phyloP scores from a whole-genome alignment of 352 stramenopile genomes.

The Phytophthora foliorum region DNA sequence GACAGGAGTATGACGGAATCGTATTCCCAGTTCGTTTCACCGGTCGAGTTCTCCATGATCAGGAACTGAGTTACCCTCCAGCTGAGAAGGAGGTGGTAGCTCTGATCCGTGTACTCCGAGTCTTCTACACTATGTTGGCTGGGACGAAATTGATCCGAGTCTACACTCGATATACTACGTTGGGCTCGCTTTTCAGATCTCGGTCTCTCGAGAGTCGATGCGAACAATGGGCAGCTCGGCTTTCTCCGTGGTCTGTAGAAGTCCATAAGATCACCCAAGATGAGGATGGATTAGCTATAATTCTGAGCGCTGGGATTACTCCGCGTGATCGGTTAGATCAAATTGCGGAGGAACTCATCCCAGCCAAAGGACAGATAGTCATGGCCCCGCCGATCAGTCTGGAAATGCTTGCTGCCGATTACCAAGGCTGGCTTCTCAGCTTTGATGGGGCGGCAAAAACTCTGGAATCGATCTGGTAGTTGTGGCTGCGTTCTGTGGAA shows the following conservation, averaged over 20 bases:
- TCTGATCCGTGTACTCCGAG: slow-evolving; percentile 4
- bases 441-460: slow-evolving; percentile 20
- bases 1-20: background rate
- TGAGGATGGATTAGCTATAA: slow-evolving; percentile 21
- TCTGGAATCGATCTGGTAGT: too few relatives aligned
- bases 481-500: too few relatives aligned
- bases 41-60: slow-evolving; percentile 7
- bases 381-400: slow-evolving; percentile 9
- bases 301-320: slow-evolving; percentile 18
- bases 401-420: too few relatives aligned
- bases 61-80: slow-evolving; percentile 8
- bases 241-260: background rate
- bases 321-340: slow-evolving; percentile 10
- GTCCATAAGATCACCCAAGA: slow-evolving; percentile 23
- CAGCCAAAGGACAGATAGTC: slow-evolving; percentile 5
- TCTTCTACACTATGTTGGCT: slow-evolving; percentile 9
- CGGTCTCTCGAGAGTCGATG: slow-evolving; percentile 6
- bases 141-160: background rate
- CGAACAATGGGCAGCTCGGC: slow-evolving; percentile 11
- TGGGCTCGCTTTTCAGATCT: slow-evolving; percentile 13
- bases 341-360: background rate
- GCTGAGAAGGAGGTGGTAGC: slow-evolving; percentile 15
- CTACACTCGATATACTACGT: slow-evolving; percentile 13
- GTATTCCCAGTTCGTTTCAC: slow-evolving; percentile 10
- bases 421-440: slow-evolving; percentile 6